A percentile compares a stretch with the other conserved stretches of the same genome.
Conservation (phyloP, 1,284 basidiomycete genomes). For the Ustilago trichophora region DNA sequence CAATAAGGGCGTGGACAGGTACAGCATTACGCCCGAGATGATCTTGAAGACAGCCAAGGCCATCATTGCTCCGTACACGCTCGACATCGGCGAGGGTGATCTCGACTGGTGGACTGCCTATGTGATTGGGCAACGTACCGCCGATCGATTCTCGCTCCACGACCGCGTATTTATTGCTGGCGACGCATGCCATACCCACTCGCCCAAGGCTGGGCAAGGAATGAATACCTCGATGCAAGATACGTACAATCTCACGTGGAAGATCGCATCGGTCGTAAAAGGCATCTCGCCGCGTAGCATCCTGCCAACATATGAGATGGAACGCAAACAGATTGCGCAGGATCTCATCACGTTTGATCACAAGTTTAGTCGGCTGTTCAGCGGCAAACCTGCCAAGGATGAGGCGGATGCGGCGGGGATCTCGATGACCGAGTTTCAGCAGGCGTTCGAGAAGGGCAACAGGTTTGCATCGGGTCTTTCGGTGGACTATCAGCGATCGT, state of each 20-base stretch:
- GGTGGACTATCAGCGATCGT: conserved; percentile 30
- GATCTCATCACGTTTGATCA: conserved; percentile 84
- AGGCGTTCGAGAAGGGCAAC: conserved; percentile 59
- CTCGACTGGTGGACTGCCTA: conserved; percentile 77
- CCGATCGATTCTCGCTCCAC: conserved; percentile 25
- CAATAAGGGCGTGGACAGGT: conserved; percentile 74
- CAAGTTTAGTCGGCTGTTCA: conserved; percentile 78
- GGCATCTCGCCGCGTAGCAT: conserved; percentile 76
- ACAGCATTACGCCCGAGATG: conserved; percentile 72
- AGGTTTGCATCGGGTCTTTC: conserved; percentile 28
- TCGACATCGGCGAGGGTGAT: conserved; percentile 70
- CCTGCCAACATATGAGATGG: conserved; percentile 72
- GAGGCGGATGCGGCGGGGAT: conserved; percentile 73
- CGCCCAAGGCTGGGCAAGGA: conserved; percentile 76
- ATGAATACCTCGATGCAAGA: conserved; percentile 87
- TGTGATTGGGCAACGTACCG: conserved; percentile 39
- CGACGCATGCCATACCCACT: conserved; percentile 76
- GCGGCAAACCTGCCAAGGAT: conserved; percentile 75
- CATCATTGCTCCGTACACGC: conserved; percentile 75
- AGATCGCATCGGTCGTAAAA: conserved; percentile 76
- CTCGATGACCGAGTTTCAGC: conserved; percentile 74
- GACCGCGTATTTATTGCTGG: conserved; percentile 31
- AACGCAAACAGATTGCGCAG: conserved; percentile 73
- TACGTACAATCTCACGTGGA: conserved; percentile 68
- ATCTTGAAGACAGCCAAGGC: conserved; percentile 75